Conservation (phyloP, 2,329 filamentous ascomycete species). For the Aspergillus fijiensis region DNA sequence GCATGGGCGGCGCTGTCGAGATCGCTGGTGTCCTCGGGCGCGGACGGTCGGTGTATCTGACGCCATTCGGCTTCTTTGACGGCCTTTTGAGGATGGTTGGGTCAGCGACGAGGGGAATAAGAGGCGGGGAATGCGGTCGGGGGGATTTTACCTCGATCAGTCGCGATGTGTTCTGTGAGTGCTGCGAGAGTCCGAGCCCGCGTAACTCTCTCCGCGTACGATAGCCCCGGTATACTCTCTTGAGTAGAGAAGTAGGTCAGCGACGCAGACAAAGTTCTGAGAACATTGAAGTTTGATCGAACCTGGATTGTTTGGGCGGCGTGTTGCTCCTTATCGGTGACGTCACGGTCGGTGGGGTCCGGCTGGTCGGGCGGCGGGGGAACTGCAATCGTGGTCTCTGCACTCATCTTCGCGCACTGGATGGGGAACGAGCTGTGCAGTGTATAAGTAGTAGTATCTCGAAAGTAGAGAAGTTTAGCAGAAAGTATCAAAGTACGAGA, state of each 20-base stretch:
- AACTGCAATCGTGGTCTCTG: not conserved
- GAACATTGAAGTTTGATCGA: not conserved
- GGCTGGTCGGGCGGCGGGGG: not conserved
- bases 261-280: not conserved
- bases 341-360: not conserved
- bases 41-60: conserved; percentile 44
- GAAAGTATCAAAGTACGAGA: not conserved
- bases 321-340: not conserved
- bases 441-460: too few relatives aligned
- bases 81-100: conserved; percentile 35
- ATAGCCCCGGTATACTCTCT: conserved; percentile 11
- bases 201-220: conserved; percentile 7
- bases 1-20: conserved; percentile 45
- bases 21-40: conserved; percentile 8
- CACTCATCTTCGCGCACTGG: not conserved
- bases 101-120: not conserved
- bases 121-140: not conserved
- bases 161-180: conserved; percentile 35
- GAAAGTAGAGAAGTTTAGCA: too few relatives aligned
- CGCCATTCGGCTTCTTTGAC: conserved; percentile 59
- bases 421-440: too few relatives aligned
- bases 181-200: conserved; percentile 1
- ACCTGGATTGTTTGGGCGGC: conserved; percentile 7
- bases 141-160: conserved; percentile 63
- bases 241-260: not conserved